Evolutionary conservation across 2,329 filamentous ascomycete species (phyloP), one percentile per base, ranked within the genome.

Genomic region (Capronia epimyces): DNA sequence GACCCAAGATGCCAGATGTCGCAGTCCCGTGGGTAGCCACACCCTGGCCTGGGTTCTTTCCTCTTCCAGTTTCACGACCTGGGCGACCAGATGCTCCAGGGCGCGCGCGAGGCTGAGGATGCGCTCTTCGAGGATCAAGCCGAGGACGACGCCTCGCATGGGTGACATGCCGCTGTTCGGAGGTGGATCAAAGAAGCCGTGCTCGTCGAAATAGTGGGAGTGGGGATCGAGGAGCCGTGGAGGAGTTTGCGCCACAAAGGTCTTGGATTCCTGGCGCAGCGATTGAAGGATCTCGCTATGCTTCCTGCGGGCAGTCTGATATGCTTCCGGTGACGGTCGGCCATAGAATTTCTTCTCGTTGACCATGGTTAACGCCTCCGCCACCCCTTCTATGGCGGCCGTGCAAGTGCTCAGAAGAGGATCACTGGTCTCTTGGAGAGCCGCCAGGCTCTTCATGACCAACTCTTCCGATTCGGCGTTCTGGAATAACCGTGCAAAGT

Each of bases 41-140:
- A 76, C 52, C 0, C 69, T 67, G 1, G 62, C 61, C 1, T 53
- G 59, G 0, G 64, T 68, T 10, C 70, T 67, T 2, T 62, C 60
- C 16, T 66, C 60, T 5, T 71, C 66, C 1, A 75, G 63, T 0
- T 64, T 58, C 0, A 68, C 55, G 1, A 75, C 61, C 10, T 69
- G 64, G 3, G 63, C 61, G 0, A 77, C 58, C 0, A 76, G 53
- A 1, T 53, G 52, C 31, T 72, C 67, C 3, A 67, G 62, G 0
- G 65, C 60, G 0, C 62, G 13, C 59, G 53, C 57, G 8, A 66
- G 49, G 4, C 51, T 55, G 4, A 66, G 43, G 4, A 75, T 64
- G 12, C 70, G 66, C 59, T 77, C 73, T 46, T 77, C 73, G 6
- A 75, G 64, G 3, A 75, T 70, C 70, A 78, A 74, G 12, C 68